Evolutionary conservation across 208 protist species (phyloP), one percentile per base, ranked within the genome.

Genomic region (Trypanosoma grayi): DNA sequence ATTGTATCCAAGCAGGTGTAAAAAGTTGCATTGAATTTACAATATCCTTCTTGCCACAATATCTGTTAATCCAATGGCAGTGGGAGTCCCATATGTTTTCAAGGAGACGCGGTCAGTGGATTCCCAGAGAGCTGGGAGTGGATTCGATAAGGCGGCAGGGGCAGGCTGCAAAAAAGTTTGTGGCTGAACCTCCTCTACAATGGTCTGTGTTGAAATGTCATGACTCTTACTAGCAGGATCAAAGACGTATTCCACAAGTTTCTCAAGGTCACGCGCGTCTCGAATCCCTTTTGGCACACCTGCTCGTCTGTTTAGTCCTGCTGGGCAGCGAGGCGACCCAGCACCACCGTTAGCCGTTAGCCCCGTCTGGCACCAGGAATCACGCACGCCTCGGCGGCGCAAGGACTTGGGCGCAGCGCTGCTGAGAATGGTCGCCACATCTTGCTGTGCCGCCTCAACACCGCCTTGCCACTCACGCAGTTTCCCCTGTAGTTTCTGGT

Each of bases 171-270:
- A 33, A 28, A 1, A 20, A 4, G 14, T 43, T 60, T 11, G 13
- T 22, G 18, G 4, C 31, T 18, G 16, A 10, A 36, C 30, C 8
- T 20, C n/a, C n/a, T 22, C 37, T n/a, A 27, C 20, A n/a, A 55
- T 14, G 24, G 14, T 3, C n/a, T 24, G 30, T 5, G 30, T 18
- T 13, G 11, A 41, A 51, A 52, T 33, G 2, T 33, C 20, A 34
- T 63, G 45, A 13, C 30, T 18, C 45, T 30, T 34, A 22, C 36
- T 63, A 3, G 30, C 27, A 44, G 30, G 31, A 57, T 66, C 40
- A 51, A 66, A 48, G 20, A 48, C 16, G 25, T 57, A 66, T 33
- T 37, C 39, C 25, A 58, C 48, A 33, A 66, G 28, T 27, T 16
- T 30, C 50, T 55, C n/a, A 6, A 58, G 11, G 7, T 66, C 48